These are phyloP conservation scores for Fusarium gaditjirri DNA, from an alignment of 2,329 filamentous ascomycete genomes.

Conservation along the genomic window DNA sequence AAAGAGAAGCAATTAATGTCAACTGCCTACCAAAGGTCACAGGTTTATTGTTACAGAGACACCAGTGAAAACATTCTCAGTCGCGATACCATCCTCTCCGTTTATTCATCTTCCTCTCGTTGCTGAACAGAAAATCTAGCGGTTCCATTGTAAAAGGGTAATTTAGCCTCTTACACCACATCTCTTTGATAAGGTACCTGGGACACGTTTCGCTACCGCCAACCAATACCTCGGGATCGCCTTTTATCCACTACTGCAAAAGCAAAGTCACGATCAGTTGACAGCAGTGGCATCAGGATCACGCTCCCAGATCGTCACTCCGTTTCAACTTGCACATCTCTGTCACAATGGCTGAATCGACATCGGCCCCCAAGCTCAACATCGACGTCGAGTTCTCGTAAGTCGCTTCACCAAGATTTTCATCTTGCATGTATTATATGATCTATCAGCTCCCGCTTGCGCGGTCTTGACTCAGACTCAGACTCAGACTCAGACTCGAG, in stretches of 20 bases:
- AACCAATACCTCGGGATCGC: conserved; percentile 13
- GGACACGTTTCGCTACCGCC: conserved; percentile 1
- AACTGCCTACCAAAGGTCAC: not conserved
- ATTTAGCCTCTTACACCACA: conserved; percentile 4
- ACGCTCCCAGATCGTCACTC: conserved; percentile 5
- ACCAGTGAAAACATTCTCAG: not conserved
- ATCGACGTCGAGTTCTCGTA: conserved; percentile 79
- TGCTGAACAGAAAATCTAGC: not conserved
- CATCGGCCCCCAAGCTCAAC: conserved; percentile 54
- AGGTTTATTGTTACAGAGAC: not conserved
- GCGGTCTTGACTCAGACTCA: conserved; percentile 6
- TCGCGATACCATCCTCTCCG: not conserved
- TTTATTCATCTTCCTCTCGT: not conserved
- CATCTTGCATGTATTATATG: conserved; percentile 37
- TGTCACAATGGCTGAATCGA: conserved; percentile 30
- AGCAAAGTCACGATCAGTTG: conserved; percentile 23
- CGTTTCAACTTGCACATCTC: conserved; percentile 4
- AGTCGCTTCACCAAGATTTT: conserved; percentile 42
- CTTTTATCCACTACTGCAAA: conserved; percentile 22
- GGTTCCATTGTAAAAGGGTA: not conserved
- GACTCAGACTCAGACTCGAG: conserved; percentile 5
- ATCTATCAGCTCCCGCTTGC: conserved; percentile 38
- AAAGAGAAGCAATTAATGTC: conserved; percentile 30
- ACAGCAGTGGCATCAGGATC: not conserved
- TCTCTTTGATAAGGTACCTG: not conserved